Base-by-base conservation (phyloP, 116 monocot species). In the Dioscorea cayenensis region DNA sequence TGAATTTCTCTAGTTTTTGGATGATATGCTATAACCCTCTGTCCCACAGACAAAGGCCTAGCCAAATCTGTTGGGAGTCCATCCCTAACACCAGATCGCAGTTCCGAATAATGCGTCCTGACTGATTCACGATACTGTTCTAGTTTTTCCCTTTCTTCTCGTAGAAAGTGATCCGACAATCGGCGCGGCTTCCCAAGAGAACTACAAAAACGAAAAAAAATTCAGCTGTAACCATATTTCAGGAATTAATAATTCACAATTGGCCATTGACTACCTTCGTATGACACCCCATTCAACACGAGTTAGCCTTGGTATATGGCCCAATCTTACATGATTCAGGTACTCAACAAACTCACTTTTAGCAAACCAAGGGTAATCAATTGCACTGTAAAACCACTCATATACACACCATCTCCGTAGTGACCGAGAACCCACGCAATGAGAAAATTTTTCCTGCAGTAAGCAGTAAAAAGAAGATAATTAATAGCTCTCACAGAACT, bases 301-400 rank as follows among this genome's bases (percentile, higher is more conserved):
- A 73, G 94, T 99, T 25, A 99, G 83, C 76, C 99, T 94, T 55
- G 99, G 99, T 51, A 99, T 75, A 78, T 99, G 99, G 37, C 94
- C 99, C 43, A 99, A 67, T 64, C 81, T 82, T 72, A 99, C 99
- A 87, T 99, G 94, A 76, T 91, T 87, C 71, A 99, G 77, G 75
- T 99, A 99, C 73, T 91, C 99, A 14, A 94, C 94, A 85, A 94
- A 99, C 75, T 99, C 99, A 84, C 87, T 91, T 82, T 87, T 88
- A 20, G 87, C 89, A 91, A 94, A 99, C 94, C 94, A 99, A 36
- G 99, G 99, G 67, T 91, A 99, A 79, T 99, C 99, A 80, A 99
- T 94, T 72, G 99, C 99, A 78, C 99, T 99, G 35, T 99, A 99
- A 67, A 99, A 99, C 99, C 99, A 99, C 74, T 99, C 99, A 85